Evolutionary conservation across 2,329 filamentous ascomycete genomes (phyloP), one percentile per base, ranked within the genome.

Genomic region (Penicillium frequentans): DNA sequence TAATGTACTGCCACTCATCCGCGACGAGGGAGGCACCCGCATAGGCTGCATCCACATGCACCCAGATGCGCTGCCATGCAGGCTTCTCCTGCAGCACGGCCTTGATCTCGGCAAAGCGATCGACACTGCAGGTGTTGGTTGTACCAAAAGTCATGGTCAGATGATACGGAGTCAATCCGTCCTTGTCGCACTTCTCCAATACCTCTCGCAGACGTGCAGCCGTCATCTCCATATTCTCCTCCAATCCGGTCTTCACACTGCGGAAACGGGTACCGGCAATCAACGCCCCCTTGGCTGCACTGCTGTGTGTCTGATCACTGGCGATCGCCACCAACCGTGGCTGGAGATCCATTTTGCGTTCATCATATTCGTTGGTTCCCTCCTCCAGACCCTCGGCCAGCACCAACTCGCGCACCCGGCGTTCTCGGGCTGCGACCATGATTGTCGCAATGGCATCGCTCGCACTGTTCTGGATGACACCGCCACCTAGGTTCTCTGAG

Each of bases 31-130:
- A 90, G 0, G 91, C 87, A 2, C 93, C 93, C 1, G 93, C 93
- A 74, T 96, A 97, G 1, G 93, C 93, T 11, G 91, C 93, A 75
- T 98, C 93, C 53, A 97, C 85, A 75, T 98, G 93, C 21, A 96
- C 89, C 93, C 93, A 97, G 52, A 97, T 79, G 57, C 83, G 75
- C 10, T 82, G 82, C 69, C 82, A 84, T 3, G 66, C 59, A 21
- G 74, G 68, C 58, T 73, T 75, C 63, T 79, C 73, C 11, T 66
- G 65, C 35, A 83, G 68, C 1, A 87, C 78, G 6, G 79, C 77
- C 16, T 83, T 85, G 67, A 96, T 88, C 61, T 86, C 86, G 1
- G 77, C 81, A 66, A 96, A 90, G 68, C 92, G 88, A 75, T 98
- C 93, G 24, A 93, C 82, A 6, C 91, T 91, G 71, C 93, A 97